Conservation (phyloP, 192 early-diverging fungal species). For the Chytriomyces sp. region DNA sequence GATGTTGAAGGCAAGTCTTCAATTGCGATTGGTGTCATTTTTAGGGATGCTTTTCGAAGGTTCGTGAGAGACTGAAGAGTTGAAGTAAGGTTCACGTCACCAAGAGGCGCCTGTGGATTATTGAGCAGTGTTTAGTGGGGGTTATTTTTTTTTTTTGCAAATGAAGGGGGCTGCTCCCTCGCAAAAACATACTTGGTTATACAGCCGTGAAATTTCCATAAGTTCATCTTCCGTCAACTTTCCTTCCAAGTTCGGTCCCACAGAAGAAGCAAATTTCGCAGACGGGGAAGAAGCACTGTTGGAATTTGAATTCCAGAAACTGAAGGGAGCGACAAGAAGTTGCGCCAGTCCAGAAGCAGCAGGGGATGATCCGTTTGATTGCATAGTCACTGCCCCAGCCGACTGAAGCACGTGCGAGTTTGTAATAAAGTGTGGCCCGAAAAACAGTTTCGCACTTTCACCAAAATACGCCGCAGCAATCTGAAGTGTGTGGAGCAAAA, state of each 20-base stretch:
- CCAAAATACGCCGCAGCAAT: constrained; percentile 33
- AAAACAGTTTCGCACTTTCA: constrained; percentile 17
- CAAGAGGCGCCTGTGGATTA: constrained; percentile 13
- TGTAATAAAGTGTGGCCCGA: constrained; percentile 30
- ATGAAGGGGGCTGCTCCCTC: too few relatives aligned
- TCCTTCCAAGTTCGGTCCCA: constrained; percentile 6
- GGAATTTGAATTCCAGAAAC: neutral
- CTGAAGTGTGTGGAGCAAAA: neutral
- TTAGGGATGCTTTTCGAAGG: constrained; percentile 25
- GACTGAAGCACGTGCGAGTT: neutral
- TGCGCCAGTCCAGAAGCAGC: neutral
- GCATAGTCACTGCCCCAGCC: neutral
- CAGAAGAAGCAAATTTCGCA: too few relatives aligned
- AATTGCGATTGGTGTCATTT: constrained; percentile 4
- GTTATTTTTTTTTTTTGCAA: neutral
- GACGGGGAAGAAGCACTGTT: neutral
- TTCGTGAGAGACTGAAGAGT: constrained; percentile 25
- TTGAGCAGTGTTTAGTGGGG: neutral
- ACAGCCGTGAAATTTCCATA: constrained; percentile 1
- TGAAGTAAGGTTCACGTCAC: constrained; percentile 1
- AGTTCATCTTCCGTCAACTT: constrained; percentile 20
- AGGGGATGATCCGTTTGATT: neutral
- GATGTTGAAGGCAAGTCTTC: neutral
- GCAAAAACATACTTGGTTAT: constrained; percentile 6
- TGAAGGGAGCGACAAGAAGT: neutral